phyloP scores from a whole-genome alignment of 2,329 filamentous ascomycete genomes.

The Colletotrichum gigasporum region DNA sequence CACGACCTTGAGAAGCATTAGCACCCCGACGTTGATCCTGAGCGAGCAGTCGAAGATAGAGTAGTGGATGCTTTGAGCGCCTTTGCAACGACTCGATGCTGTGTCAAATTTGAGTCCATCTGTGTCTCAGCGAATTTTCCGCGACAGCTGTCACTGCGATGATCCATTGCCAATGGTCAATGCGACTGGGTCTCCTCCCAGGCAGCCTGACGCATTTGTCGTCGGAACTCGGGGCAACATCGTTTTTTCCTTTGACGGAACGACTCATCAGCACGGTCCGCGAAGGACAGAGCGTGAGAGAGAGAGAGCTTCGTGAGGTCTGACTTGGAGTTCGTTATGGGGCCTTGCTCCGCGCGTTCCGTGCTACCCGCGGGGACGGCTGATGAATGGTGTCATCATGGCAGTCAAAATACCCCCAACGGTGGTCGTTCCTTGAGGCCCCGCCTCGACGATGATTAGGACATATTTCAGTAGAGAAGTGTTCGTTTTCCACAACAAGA shows the following conservation, averaged over 20 bases:
- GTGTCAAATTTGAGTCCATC: slow-evolving; percentile 19
- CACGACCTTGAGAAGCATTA: too few relatives aligned
- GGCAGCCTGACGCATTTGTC: background rate
- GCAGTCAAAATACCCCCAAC: background rate
- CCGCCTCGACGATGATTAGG: background rate
- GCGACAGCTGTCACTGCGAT: slow-evolving; percentile 14
- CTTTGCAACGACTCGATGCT: background rate
- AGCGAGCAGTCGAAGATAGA: background rate
- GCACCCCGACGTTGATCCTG: too few relatives aligned
- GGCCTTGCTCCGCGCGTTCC: background rate
- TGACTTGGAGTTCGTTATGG: background rate
- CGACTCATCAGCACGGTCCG: background rate
- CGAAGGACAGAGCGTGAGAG: background rate
- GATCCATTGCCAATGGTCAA: slow-evolving; percentile 9
- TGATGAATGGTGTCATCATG: too few relatives aligned
- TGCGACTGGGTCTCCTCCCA: background rate
- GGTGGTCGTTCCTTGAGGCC: background rate
- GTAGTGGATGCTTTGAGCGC: too few relatives aligned
- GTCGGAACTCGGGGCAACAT: background rate
- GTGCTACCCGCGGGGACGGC: background rate
- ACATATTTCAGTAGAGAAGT: background rate
- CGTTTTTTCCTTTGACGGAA: background rate
- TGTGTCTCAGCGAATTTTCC: slow-evolving; percentile 12
- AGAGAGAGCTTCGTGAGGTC: background rate
- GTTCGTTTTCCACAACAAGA: background rate